These are phyloP conservation scores for Didymella keratinophila DNA, from an alignment of 2,329 filamentous ascomycete genomes.

Conservation along the genomic window DNA sequence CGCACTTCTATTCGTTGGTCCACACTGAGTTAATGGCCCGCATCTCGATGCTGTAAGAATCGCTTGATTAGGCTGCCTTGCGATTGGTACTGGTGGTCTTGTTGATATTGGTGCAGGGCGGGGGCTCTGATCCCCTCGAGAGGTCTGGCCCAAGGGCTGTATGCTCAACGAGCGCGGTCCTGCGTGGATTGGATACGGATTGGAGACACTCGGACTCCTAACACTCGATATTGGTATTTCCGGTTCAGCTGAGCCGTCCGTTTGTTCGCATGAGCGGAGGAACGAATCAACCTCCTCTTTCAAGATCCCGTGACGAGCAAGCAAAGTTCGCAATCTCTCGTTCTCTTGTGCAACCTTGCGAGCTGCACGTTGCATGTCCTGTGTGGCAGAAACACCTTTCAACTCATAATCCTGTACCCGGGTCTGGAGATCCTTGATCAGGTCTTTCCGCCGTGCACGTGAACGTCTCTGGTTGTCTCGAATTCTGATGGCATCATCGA, in stretches of 20 bases:
- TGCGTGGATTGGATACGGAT: background rate
- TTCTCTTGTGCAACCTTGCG: conserved; percentile 74
- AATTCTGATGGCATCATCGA: conserved; percentile 58
- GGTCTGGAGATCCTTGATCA: conserved; percentile 71
- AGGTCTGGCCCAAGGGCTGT: conserved; percentile 2
- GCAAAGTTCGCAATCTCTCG: conserved; percentile 64
- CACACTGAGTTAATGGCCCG: background rate
- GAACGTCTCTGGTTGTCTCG: conserved; percentile 79
- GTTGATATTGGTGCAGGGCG: background rate
- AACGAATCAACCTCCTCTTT: conserved; percentile 32
- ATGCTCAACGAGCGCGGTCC: conserved; percentile 5
- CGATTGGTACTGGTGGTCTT: background rate
- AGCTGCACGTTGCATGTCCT: conserved; percentile 73
- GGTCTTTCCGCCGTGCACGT: conserved; percentile 73
- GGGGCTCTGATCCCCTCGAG: background rate
- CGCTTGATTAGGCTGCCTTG: background rate
- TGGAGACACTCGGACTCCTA: background rate
- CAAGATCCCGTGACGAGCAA: conserved; percentile 49
- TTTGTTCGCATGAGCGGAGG: conserved; percentile 25
- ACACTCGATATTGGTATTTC: background rate
- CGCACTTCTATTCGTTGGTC: background rate
- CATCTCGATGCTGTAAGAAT: background rate
- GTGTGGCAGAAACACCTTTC: conserved; percentile 69
- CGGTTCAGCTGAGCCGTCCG: conserved; percentile 4
- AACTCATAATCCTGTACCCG: conserved; percentile 68